phyloP scores from a whole-genome alignment of 2,329 filamentous ascomycete species.

The Arthrobotrys musiformis region DNA sequence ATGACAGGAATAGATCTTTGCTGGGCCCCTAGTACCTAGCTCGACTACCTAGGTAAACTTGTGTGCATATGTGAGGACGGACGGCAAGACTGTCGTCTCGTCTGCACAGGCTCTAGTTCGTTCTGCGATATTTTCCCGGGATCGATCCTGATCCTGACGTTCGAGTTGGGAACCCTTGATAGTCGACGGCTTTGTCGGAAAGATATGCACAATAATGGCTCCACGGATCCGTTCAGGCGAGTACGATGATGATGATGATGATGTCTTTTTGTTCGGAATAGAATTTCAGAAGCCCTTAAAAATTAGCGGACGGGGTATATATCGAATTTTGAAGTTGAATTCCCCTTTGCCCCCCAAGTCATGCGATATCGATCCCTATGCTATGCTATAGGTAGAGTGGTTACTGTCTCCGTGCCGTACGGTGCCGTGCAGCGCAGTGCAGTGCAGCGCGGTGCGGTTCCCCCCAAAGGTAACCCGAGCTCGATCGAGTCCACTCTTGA shows the following conservation, averaged over 20 bases:
- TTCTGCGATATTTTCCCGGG: slow-evolving; percentile 55
- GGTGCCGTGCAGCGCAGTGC: too few species aligned
- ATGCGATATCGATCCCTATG: background rate
- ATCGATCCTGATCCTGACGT: slow-evolving; percentile 47
- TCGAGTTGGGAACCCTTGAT: slow-evolving; percentile 48
- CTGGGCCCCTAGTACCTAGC: slow-evolving; percentile 11
- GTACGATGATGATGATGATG: background rate
- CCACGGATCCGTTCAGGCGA: slow-evolving; percentile 43
- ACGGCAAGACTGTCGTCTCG: slow-evolving; percentile 36
- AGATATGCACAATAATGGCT: slow-evolving; percentile 50
- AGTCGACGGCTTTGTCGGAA: slow-evolving; percentile 56
- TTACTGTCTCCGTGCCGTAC: background rate
- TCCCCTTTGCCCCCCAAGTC: background rate
- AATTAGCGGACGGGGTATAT: slow-evolving; percentile 29
- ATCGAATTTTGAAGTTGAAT: slow-evolving; percentile 31
- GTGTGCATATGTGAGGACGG: slow-evolving; percentile 3
- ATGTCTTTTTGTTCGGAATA: slow-evolving; percentile 25
- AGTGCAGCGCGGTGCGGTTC: background rate
- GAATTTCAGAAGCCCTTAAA: background rate
- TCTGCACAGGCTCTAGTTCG: slow-evolving; percentile 12
- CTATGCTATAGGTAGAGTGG: too few species aligned
- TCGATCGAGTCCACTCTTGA: slow-evolving; percentile 24
- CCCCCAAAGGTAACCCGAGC: too few species aligned
- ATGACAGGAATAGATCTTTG: slow-evolving; percentile 35
- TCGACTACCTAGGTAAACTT: background rate